Evolutionary conservation across 164 flowering plant genomes (phyloP).

Genomic region (Santalum album): DNA sequence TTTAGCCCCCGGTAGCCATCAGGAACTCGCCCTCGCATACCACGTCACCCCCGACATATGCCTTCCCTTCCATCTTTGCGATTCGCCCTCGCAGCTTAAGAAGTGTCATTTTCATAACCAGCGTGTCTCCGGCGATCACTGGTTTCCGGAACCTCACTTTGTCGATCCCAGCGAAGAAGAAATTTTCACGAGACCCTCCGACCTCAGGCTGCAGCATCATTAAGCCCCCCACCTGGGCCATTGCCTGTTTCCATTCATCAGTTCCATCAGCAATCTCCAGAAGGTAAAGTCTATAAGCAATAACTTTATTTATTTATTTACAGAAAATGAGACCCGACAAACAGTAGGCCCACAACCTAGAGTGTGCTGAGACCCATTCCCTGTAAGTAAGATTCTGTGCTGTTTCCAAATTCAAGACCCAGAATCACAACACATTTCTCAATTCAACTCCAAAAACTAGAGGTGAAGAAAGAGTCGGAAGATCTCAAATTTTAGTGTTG

Average conservation of each 20-base stretch:
- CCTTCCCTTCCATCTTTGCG: constrained; percentile 95
- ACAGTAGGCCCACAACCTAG: too few relatives aligned
- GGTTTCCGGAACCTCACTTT: constrained; percentile 93
- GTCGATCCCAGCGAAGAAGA: constrained; percentile 98
- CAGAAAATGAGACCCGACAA: too few relatives aligned
- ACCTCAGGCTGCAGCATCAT: constrained; percentile 96
- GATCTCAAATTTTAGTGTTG: too few relatives aligned
- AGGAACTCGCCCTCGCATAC: constrained; percentile 97
- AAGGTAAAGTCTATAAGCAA: too few relatives aligned
- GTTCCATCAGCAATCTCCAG: neutral
- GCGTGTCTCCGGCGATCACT: constrained; percentile 87
- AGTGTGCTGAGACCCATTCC: too few relatives aligned
- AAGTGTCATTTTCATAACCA: constrained; percentile 91
- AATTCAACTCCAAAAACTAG: too few relatives aligned
- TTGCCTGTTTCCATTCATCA: constrained; percentile 45
- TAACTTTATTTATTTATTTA: too few relatives aligned
- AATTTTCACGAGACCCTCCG: constrained; percentile 76
- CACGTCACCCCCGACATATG: constrained; percentile 84
- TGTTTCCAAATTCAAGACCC: too few relatives aligned
- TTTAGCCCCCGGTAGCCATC: constrained; percentile 71
- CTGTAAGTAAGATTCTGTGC: too few relatives aligned
- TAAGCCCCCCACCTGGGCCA: constrained; percentile 98
- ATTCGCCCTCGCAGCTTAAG: constrained; percentile 69
- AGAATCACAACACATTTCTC: too few relatives aligned
- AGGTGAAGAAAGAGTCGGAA: too few relatives aligned